Percentiles rank a stretch among this genome's conserved stretches.
Evolutionary conservation across 129 eudicot genomes (phyloP).

Genomic region (Mikania micrantha): DNA sequence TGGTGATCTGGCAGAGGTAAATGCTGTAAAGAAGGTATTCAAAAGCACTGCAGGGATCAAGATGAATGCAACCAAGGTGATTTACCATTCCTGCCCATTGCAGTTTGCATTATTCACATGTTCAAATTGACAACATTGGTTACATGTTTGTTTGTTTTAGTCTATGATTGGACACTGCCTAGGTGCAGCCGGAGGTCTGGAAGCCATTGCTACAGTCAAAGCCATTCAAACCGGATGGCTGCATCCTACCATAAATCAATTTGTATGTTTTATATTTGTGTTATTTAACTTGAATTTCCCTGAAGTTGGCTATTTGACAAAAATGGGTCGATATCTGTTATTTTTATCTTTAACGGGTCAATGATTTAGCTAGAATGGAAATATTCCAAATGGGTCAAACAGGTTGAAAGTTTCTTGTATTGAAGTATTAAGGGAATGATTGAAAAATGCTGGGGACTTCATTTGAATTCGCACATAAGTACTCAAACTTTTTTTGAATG

Average conservation of each 20-base stretch:
- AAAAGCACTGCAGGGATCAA: conserved; percentile 74
- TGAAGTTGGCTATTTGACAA: neutral
- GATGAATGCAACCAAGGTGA: conserved; percentile 86
- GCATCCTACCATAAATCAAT: conserved; percentile 94
- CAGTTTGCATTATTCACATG: neutral
- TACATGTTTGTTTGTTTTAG: conserved; percentile 27
- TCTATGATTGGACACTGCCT: conserved; percentile 98
- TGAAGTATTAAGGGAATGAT: neutral
- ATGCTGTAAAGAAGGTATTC: conserved; percentile 90
- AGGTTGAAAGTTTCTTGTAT: neutral
- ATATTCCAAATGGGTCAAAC: neutral
- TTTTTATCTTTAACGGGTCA: neutral
- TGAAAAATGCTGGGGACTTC: neutral
- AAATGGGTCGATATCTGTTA: neutral
- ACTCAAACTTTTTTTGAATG: neutral
- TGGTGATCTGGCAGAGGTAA: conserved; percentile 89
- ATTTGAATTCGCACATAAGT: neutral
- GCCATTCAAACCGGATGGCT: conserved; percentile 92
- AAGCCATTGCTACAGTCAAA: conserved; percentile 87
- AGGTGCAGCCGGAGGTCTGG: conserved; percentile 98
- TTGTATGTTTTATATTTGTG: conserved; percentile 37
- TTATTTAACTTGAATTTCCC: neutral
- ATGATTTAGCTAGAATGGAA: neutral
- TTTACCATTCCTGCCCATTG: neutral
- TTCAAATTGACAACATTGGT: neutral